phyloP scores from a whole-genome alignment of 2,329 filamentous ascomycete genomes.

The Claviceps africana region DNA sequence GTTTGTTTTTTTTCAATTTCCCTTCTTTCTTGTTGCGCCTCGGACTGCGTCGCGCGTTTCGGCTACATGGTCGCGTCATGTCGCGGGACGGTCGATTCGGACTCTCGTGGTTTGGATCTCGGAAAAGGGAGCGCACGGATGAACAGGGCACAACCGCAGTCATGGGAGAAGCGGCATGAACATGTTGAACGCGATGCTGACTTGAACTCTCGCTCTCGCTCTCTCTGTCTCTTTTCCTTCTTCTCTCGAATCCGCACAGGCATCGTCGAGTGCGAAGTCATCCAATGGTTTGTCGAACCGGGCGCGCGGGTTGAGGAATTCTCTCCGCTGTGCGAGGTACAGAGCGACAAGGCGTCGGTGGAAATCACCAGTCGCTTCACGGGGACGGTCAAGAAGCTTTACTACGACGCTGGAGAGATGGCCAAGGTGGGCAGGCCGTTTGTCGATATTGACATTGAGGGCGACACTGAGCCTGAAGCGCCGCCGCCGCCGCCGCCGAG shows the following conservation, averaged over 20 bases:
- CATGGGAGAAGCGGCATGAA: no score
- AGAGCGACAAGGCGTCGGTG: conserved; percentile 85
- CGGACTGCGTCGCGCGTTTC: no score
- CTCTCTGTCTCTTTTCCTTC: no score
- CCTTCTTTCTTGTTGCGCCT: conserved; percentile 1
- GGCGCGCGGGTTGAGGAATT: conserved; percentile 94
- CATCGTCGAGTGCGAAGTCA: conserved; percentile 96
- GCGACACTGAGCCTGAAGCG: conserved; percentile 42
- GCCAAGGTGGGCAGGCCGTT: conserved; percentile 89
- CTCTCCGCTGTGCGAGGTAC: conserved; percentile 93
- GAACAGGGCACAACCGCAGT: no score
- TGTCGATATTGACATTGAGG: conserved; percentile 87
- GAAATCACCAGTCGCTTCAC: conserved; percentile 94
- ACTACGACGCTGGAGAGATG: conserved; percentile 94
- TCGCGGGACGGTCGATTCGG: no score
- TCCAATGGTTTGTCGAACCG: conserved; percentile 98
- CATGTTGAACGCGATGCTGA: not conserved
- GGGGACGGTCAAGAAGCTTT: conserved; percentile 87
- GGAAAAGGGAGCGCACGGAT: no score
- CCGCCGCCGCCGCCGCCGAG: not conserved
- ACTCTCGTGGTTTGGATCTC: no score
- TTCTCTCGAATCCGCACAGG: conserved; percentile 34
- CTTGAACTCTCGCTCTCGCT: no score
- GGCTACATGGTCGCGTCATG: not conserved
- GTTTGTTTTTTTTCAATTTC: conserved; percentile 5